Evolutionary conservation across 129 eudicot genomes (phyloP).

Genomic region (Lonicera japonica): DNA sequence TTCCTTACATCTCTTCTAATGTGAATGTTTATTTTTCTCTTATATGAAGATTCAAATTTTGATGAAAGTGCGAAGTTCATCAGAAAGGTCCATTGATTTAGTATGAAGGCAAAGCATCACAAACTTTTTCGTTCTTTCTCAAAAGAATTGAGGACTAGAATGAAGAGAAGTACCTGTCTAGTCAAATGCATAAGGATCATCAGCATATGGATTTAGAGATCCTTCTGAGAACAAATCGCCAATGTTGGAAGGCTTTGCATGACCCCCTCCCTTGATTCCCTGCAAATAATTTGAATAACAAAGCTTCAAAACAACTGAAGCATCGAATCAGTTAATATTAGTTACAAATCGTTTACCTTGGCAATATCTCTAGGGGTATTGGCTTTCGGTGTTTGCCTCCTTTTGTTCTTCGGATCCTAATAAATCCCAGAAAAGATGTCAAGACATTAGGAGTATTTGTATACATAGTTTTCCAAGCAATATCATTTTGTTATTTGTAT

Average conservation of each 20-base stretch:
- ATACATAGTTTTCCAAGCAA: conserved; percentile 19
- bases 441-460: conserved; percentile 1
- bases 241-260: conserved; percentile 52
- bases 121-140: not conserved
- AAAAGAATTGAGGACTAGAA: not conserved
- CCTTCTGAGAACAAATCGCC: conserved; percentile 94
- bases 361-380: conserved; percentile 52
- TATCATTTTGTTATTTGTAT: not conserved
- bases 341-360: conserved; percentile 33
- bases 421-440: not conserved
- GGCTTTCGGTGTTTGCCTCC: conserved; percentile 56
- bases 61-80: not conserved
- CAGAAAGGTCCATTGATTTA: not conserved
- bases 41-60: not conserved
- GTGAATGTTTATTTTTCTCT: not conserved
- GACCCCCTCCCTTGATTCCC: conserved; percentile 44
- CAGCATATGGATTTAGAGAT: conserved; percentile 88
- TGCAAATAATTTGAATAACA: conserved; percentile 18
- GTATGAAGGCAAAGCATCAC: not conserved
- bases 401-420: conserved; percentile 67
- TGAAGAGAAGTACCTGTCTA: conserved; percentile 42
- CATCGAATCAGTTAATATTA: not conserved
- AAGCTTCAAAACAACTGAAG: conserved; percentile 1
- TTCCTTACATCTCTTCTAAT: not conserved
- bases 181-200: conserved; percentile 94